Evolutionary conservation across 768 basidiomycete genomes (phyloP).

Genomic region (Agrocybe praecox): DNA sequence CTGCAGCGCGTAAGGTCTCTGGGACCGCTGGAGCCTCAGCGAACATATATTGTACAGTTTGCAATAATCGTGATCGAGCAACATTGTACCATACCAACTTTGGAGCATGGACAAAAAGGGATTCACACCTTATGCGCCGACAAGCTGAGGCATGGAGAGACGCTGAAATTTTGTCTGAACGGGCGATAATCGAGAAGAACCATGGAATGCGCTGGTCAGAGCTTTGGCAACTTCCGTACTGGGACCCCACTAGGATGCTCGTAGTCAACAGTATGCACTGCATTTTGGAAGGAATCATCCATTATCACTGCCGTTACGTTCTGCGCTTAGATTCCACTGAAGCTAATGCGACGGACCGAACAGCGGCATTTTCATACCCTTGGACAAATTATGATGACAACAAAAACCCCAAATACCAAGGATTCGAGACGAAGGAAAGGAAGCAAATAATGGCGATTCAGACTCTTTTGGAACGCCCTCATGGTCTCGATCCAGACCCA

Average conservation of each 20-base stretch:
- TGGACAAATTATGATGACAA: too few species aligned
- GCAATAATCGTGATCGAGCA: neutral
- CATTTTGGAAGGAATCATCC: too few species aligned
- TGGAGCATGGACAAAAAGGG: neutral
- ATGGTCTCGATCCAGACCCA: neutral
- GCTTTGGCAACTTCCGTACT: constrained; percentile 16
- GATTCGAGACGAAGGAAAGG: neutral
- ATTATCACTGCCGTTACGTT: too few species aligned
- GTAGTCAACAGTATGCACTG: constrained; percentile 15
- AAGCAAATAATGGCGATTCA: neutral
- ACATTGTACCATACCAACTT: neutral
- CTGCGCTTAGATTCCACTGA: too few species aligned
- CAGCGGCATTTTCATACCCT: too few species aligned
- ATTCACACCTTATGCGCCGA: neutral
- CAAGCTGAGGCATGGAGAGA: neutral
- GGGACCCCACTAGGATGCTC: constrained; percentile 18
- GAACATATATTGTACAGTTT: constrained; percentile 8
- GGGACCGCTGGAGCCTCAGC: neutral
- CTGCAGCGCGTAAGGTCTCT: constrained; percentile 11
- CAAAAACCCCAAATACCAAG: neutral
- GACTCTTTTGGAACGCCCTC: neutral
- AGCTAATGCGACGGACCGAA: too few species aligned
- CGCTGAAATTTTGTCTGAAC: neutral
- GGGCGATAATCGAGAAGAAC: neutral
- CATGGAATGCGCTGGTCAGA: constrained; percentile 15